Evolutionary conservation across 192 early-diverging fungal genomes (phyloP).

Genomic region (Haplosporangium gracile): DNA sequence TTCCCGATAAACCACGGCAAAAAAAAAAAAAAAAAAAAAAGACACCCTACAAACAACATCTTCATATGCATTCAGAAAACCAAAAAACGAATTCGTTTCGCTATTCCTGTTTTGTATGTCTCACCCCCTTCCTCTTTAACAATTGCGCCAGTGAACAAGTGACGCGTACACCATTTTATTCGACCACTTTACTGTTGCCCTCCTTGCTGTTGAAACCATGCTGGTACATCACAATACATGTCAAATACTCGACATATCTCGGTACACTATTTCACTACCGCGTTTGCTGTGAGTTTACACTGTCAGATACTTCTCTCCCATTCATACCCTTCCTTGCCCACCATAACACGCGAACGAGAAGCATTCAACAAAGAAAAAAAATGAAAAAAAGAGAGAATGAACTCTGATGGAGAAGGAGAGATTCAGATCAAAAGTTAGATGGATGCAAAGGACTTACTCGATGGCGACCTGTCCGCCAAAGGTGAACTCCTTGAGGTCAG

Average conservation of each 20-base stretch:
- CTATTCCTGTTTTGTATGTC: neutral
- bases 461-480: slow-evolving; percentile 73
- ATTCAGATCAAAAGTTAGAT: neutral
- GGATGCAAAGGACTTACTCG: slow-evolving; percentile 18
- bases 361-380: too few relatives aligned
- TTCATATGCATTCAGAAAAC: neutral
- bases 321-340: too few relatives aligned
- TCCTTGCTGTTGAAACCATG: too few relatives aligned
- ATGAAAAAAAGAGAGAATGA: too few relatives aligned
- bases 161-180: neutral
- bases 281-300: too few relatives aligned
- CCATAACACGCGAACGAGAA: too few relatives aligned
- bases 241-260: too few relatives aligned
- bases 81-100: neutral
- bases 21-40: too few relatives aligned
- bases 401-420: neutral
- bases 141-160: neutral
- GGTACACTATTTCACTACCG: too few relatives aligned
- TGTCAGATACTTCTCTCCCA: too few relatives aligned
- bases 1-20: neutral
- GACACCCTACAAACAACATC: neutral
- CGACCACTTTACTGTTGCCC: too few relatives aligned
- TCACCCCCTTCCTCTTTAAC: neutral
- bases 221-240: too few relatives aligned
- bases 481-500: slow-evolving; percentile 82